phyloP scores from a whole-genome alignment of 2,329 filamentous ascomycete species.

The Colletotrichum liaoningense region DNA sequence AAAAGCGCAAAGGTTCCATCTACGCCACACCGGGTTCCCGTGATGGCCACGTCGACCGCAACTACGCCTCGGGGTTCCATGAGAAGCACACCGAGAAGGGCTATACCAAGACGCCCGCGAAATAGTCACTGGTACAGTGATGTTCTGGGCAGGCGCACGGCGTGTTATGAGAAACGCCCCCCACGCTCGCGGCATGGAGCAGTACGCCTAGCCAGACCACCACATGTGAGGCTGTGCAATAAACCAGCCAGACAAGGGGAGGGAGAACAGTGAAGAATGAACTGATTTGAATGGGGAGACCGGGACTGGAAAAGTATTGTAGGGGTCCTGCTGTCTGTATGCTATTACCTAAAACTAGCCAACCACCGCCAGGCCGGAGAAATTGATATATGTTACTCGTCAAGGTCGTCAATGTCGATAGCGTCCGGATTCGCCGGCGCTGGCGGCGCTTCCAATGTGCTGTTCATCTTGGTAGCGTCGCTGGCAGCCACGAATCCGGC shows the following conservation, averaged over 20 bases:
- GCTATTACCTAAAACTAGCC: conserved; percentile 19
- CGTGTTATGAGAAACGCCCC: neutral
- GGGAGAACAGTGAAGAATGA: neutral
- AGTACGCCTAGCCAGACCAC: neutral
- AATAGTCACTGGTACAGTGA: neutral
- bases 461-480: conserved; percentile 72
- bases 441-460: conserved; percentile 54
- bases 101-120: conserved; percentile 47
- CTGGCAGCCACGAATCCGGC: conserved; percentile 92
- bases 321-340: conserved; percentile 16
- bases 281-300: conserved; percentile 10
- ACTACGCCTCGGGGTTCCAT: conserved; percentile 70
- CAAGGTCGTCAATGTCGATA: conserved; percentile 81
- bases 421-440: conserved; percentile 82
- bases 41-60: conserved; percentile 72
- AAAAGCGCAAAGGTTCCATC: conserved; percentile 77
- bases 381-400: conserved; percentile 60
- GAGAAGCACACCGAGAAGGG: conserved; percentile 68
- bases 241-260: neutral
- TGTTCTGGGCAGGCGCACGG: neutral
- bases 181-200: neutral
- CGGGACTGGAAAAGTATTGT: neutral
- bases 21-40: conserved; percentile 73
- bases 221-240: neutral
- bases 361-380: conserved; percentile 4